Evolutionary conservation across 2,329 filamentous ascomycete genomes (phyloP), one percentile per base, ranked within the genome.

Genomic region (Colletotrichum sp.): DNA sequence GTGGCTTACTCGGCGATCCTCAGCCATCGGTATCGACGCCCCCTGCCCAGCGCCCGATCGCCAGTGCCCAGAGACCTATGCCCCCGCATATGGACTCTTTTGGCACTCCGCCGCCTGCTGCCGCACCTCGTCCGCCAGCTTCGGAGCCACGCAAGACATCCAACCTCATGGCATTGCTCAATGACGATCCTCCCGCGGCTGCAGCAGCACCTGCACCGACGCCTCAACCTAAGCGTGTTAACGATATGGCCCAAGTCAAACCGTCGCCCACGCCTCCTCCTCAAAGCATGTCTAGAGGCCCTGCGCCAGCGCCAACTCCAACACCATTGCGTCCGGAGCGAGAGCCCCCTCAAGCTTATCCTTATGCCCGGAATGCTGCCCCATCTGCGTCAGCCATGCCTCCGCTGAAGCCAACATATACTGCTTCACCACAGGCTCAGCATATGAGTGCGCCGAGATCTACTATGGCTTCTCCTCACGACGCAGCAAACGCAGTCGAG

Each of bases 121-220:
- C 87, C 32, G 83, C 87, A 52, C 81, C 89, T 8, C 81, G 86
- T 15, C 83, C 85, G 30, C 86, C 86, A 49, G 83, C 87, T 5
- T 82, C 87, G 4, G 81, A 84, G 4, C 89, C 90, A 78, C 87
- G 89, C n/a, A 93, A 93, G 84, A 92, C 89, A 9, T 92, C 91
- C 16, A 93, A 86, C 77, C 88, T 93, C 76, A 92, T 93, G 88
- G 90, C 91, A 1, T 82, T 93, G 76, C 85, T 93, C 5, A 92
- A 92, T 78, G 90, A 93, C 77, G 92, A 93, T 69, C 87, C 89
- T 9, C 85, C 85, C 5, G 84, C 87, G n/a, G 83, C 86, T 2
- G 59, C 74, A 32, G 64, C 74, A 24, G 70, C 74, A 44, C 71
- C 74, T 21, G 59, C 64, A 44, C 34, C 74, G 8, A 67, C 74